phyloP scores from a whole-genome alignment of 2,329 filamentous ascomycete species.

The Raffaelea arxii region DNA sequence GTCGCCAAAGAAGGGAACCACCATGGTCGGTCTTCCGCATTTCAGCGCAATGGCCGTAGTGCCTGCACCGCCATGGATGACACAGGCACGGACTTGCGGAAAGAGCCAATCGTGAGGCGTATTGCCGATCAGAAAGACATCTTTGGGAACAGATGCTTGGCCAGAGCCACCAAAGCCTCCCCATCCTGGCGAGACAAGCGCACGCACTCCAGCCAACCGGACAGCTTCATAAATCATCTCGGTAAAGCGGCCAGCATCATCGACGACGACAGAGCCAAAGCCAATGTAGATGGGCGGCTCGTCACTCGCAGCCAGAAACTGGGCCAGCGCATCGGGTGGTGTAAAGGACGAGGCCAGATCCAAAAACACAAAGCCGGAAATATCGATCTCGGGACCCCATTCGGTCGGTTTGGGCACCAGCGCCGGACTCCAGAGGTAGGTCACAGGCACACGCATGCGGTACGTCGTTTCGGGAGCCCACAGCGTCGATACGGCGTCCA shows the following conservation, averaged over 20 bases:
- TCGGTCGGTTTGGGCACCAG: conserved; percentile 58
- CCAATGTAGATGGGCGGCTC: conserved; percentile 62
- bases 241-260: conserved; percentile 60
- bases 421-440: conserved; percentile 61
- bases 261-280: conserved; percentile 67
- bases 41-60: conserved; percentile 68
- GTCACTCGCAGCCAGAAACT: conserved; percentile 47
- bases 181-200: conserved; percentile 68
- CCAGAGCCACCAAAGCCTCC: conserved; percentile 53
- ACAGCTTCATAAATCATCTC: conserved; percentile 63
- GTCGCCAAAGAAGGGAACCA: conserved; percentile 73
- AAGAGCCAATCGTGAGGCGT: conserved; percentile 73
- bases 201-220: conserved; percentile 54
- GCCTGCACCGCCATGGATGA: conserved; percentile 71
- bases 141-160: conserved; percentile 41
- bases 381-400: conserved; percentile 61
- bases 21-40: conserved; percentile 61
- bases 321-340: conserved; percentile 43
- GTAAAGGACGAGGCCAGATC: conserved; percentile 54
- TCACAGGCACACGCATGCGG: conserved; percentile 64
- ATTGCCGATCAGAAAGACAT: conserved; percentile 63
- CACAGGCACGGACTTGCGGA: conserved; percentile 52
- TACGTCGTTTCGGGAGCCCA: conserved; percentile 70
- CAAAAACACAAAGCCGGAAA: conserved; percentile 71
- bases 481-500: conserved; percentile 65